These are phyloP conservation scores for Lachnellula subtilissima DNA, from an alignment of 2,329 filamentous ascomycete genomes.

Conservation along the genomic window DNA sequence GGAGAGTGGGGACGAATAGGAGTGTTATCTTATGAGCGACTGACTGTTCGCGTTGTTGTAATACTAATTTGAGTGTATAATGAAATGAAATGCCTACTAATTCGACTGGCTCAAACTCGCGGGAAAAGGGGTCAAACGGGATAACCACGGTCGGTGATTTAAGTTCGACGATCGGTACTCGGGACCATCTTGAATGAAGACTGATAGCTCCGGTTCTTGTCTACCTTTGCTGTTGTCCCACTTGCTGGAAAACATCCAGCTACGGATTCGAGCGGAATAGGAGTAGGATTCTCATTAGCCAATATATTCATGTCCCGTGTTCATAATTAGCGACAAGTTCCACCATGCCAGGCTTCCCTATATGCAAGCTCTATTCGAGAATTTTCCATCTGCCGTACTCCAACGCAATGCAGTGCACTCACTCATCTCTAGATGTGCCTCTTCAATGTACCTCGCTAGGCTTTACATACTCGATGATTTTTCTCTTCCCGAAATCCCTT, in stretches of 20 bases:
- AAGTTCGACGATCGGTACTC: too few species aligned
- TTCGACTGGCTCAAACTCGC: not conserved
- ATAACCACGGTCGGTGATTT: too few species aligned
- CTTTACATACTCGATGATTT: conserved; percentile 36
- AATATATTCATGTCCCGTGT: too few species aligned
- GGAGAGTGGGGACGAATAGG: not conserved
- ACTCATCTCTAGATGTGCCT: not conserved
- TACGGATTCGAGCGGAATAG: too few species aligned
- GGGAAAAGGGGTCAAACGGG: too few species aligned
- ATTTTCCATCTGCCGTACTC: not conserved
- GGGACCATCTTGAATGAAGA: too few species aligned
- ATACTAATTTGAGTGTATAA: not conserved
- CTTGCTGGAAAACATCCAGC: too few species aligned
- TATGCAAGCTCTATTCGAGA: not conserved
- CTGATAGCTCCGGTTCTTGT: too few species aligned
- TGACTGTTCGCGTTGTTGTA: not conserved
- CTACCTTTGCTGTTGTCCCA: too few species aligned
- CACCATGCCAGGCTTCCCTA: not conserved
- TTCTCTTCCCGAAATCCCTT: conserved; percentile 49
- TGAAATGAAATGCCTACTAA: not conserved
- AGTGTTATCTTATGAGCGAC: too few species aligned
- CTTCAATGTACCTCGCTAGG: not conserved
- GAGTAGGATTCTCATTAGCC: too few species aligned
- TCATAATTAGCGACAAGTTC: too few species aligned
- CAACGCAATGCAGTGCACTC: not conserved